phyloP scores from a whole-genome alignment of 2,329 filamentous ascomycete genomes.

The Aspergillus glaucus region DNA sequence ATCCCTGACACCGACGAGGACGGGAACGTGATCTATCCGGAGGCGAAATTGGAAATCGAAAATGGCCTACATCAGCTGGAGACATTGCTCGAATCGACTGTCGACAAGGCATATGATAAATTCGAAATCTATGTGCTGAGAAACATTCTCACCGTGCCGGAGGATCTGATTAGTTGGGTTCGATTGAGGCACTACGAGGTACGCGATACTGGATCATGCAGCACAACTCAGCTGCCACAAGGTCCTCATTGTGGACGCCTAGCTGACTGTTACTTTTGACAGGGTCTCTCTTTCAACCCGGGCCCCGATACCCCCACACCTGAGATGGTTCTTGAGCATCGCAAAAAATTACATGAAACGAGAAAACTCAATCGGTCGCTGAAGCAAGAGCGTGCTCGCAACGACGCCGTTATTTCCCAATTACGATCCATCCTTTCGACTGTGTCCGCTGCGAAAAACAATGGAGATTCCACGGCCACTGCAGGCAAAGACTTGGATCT shows the following conservation, averaged over 20 bases:
- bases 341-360: slow-evolving; percentile 71
- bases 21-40: slow-evolving; percentile 41
- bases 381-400: slow-evolving; percentile 62
- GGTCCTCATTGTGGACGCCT: background rate
- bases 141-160: slow-evolving; percentile 70
- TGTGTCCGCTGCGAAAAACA: slow-evolving; percentile 14
- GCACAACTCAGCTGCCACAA: background rate
- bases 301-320: slow-evolving; percentile 48
- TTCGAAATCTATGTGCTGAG: slow-evolving; percentile 86
- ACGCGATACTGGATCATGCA: slow-evolving; percentile 2
- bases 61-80: slow-evolving; percentile 80
- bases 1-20: slow-evolving; percentile 44
- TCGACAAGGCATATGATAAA: slow-evolving; percentile 79
- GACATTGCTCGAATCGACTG: slow-evolving; percentile 71
- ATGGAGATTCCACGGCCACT: slow-evolving; percentile 15
- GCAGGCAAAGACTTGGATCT: slow-evolving; percentile 33
- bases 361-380: slow-evolving; percentile 66
- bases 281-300: slow-evolving; percentile 34
- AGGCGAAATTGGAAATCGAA: slow-evolving; percentile 68
- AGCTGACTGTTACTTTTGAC: background rate
- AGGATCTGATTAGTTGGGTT: slow-evolving; percentile 70
- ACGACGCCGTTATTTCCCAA: slow-evolving; percentile 62
- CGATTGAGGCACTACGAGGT: slow-evolving; percentile 79
- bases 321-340: slow-evolving; percentile 64
- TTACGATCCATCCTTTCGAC: slow-evolving; percentile 54